A percentile compares a stretch with the other conserved stretches of the same genome.
These are phyloP conservation scores for Symbiotaphrina buchneri DNA, from an alignment of 495 filamentous ascomycete genomes.

Conservation along the genomic window DNA sequence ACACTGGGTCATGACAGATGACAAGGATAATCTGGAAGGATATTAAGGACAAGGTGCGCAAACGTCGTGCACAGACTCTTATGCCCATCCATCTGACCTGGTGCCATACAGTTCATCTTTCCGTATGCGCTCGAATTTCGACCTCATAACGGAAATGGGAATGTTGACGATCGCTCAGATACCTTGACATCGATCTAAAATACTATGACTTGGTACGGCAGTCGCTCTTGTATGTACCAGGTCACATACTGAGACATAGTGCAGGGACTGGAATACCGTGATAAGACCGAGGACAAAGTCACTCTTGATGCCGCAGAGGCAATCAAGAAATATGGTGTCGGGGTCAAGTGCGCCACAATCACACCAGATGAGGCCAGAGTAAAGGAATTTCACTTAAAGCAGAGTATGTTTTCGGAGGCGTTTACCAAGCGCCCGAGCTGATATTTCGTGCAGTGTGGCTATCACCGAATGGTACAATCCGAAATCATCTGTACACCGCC, in stretches of 20 bases:
- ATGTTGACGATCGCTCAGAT: slow-evolving; percentile 19
- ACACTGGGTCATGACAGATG: slow-evolving; percentile 30
- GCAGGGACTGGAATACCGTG: slow-evolving; percentile 74
- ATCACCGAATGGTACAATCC: slow-evolving; percentile 93
- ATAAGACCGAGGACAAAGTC: slow-evolving; percentile 89
- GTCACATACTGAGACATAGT: slow-evolving; percentile 4
- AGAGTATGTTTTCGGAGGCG: slow-evolving; percentile 35
- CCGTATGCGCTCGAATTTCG: slow-evolving; percentile 30
- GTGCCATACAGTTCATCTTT: slow-evolving; percentile 44
- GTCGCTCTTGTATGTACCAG: neutral
- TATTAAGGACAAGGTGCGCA: slow-evolving; percentile 75
- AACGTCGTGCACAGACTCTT: slow-evolving; percentile 4
- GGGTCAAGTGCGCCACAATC: slow-evolving; percentile 98
- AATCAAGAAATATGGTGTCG: slow-evolving; percentile 95
- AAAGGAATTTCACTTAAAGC: slow-evolving; percentile 94
- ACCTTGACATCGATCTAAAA: slow-evolving; percentile 92
- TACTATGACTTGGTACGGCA: slow-evolving; percentile 71
- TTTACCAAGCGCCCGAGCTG: slow-evolving; percentile 1
- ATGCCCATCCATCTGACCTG: slow-evolving; percentile 3
- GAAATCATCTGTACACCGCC: slow-evolving; percentile 51
- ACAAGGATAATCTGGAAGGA: slow-evolving; percentile 96
- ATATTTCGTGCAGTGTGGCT: slow-evolving; percentile 55
- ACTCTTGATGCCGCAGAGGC: slow-evolving; percentile 87
- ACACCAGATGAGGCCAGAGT: slow-evolving; percentile 93
- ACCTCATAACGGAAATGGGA: neutral